Conservation (phyloP, 140 eudicot species). For the Ambrosia hybrid region DNA sequence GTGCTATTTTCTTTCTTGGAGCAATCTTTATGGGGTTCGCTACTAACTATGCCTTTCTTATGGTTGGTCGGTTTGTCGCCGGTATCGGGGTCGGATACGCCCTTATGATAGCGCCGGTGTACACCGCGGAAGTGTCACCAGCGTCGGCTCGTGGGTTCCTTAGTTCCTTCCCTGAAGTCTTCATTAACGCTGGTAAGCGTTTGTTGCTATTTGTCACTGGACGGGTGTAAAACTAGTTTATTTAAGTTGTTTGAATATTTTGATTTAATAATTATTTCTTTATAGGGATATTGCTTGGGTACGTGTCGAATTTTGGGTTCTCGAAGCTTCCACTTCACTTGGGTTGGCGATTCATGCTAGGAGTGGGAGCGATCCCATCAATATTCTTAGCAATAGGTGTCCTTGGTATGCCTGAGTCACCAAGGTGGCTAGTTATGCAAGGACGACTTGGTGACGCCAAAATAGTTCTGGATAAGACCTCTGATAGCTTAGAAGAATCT, state of each 20-base stretch:
- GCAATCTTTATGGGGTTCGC: constrained; percentile 81
- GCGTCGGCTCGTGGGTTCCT: constrained; percentile 75
- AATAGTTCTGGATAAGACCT: constrained; percentile 52
- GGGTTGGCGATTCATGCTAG: constrained; percentile 73
- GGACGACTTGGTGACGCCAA: constrained; percentile 70
- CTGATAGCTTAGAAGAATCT: constrained; percentile 56
- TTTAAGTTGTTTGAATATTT: not conserved
- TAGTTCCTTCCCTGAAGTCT: constrained; percentile 81
- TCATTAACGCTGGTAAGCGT: constrained; percentile 56
- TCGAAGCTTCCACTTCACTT: constrained; percentile 44
- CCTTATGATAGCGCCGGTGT: constrained; percentile 79
- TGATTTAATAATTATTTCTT: not conserved
- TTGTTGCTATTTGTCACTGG: not conserved
- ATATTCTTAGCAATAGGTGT: constrained; percentile 55
- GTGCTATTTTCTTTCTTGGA: constrained; percentile 57
- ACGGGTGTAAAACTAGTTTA: too few relatives aligned
- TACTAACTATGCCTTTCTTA: constrained; percentile 64
- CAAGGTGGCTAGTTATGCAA: constrained; percentile 72
- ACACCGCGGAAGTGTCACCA: constrained; percentile 74
- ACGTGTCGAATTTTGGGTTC: constrained; percentile 57
- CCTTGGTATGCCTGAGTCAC: constrained; percentile 74
- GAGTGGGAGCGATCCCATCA: constrained; percentile 62
- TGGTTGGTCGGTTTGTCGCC: constrained; percentile 81
- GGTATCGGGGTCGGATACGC: constrained; percentile 86
- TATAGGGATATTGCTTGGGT: constrained; percentile 61